phyloP scores from a whole-genome alignment of 306 rosid genomes.

The Begonia fuchsioides region DNA sequence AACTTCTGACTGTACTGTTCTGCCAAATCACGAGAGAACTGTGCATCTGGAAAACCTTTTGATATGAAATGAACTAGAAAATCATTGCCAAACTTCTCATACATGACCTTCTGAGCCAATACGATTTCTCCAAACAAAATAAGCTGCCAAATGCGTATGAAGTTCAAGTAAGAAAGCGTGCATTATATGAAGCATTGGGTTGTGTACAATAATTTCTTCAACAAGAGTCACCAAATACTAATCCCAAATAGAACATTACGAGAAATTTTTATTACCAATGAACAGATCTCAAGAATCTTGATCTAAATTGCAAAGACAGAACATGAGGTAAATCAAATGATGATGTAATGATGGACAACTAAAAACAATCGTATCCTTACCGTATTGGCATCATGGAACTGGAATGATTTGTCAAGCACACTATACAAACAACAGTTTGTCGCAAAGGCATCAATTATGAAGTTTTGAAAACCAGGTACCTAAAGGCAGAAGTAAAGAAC shows the following conservation, averaged over 20 bases:
- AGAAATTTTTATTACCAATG: too few species aligned
- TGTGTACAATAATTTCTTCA: background rate
- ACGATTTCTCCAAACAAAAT: slow-evolving; percentile 94
- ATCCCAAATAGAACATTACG: slow-evolving; percentile 1
- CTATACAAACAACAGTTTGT: slow-evolving; percentile 86
- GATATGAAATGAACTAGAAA: slow-evolving; percentile 37
- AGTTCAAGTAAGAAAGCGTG: background rate
- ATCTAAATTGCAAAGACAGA: too few species aligned
- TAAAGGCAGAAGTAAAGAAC: slow-evolving; percentile 9
- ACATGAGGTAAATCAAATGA: too few species aligned
- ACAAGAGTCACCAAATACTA: background rate
- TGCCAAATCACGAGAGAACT: slow-evolving; percentile 65
- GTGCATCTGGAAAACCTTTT: slow-evolving; percentile 57
- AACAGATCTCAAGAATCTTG: too few species aligned
- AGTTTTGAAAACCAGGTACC: slow-evolving; percentile 91
- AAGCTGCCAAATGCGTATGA: slow-evolving; percentile 30
- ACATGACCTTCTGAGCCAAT: slow-evolving; percentile 91
- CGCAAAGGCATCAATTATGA: slow-evolving; percentile 68
- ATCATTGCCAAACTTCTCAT: slow-evolving; percentile 81
- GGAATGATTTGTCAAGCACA: slow-evolving; percentile 80
- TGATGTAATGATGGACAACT: slow-evolving; percentile 4
- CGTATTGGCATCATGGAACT: slow-evolving; percentile 83
- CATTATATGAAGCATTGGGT: background rate
- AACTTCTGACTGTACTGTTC: slow-evolving; percentile 73
- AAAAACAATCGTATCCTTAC: slow-evolving; percentile 30